Evolutionary conservation across 2,329 filamentous ascomycete species (phyloP), one percentile per base, ranked within the genome.

Genomic region (Canariomyces notabilis): DNA sequence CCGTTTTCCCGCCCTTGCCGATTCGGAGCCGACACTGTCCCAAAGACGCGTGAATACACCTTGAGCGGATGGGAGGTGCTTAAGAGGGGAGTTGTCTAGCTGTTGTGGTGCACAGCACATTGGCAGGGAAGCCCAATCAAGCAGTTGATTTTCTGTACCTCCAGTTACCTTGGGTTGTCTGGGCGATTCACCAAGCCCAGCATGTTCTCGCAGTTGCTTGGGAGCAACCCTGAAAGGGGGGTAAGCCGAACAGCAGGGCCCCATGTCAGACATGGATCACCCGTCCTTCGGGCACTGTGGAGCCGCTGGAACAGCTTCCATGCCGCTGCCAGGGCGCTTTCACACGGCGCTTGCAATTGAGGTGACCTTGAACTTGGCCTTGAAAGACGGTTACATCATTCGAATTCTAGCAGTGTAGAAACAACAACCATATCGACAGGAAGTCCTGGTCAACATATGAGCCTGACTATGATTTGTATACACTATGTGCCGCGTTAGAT

Each of bases 91-190:
- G 58, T 58, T 57, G 49, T 38, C 49, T 51, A 48, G 39, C 48
- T 46, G 38, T 40, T 37, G 34, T 37, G 36, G 37, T 53, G 52
- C 46, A 50, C 44, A 37, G 37, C 48, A 34, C n/a, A n/a, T 51
- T 48, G 49, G 55, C 55, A 58, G 54, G 55, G 56, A 55, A 58
- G 52, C 52, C 55, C 46, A 41, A 55, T 52, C 52, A 46, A 55
- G 51, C 50, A 50, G 43, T 53, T 48, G 52, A 42, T 49, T 52
- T 54, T 52, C 53, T 54, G 39, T n/a, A n/a, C n/a, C n/a, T n/a
- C n/a, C n/a, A n/a, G n/a, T n/a, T n/a, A n/a, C n/a, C n/a, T 20
- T 51, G 41, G 54, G 57, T 59, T 59, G 57, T 57, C 57, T 58
- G 55, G 57, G 57, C 51, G 57, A 59, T 57, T 52, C 22, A 46